Conservation (phyloP, 2,329 filamentous ascomycete genomes). For the Phaeosphaeriaceae sp. region DNA sequence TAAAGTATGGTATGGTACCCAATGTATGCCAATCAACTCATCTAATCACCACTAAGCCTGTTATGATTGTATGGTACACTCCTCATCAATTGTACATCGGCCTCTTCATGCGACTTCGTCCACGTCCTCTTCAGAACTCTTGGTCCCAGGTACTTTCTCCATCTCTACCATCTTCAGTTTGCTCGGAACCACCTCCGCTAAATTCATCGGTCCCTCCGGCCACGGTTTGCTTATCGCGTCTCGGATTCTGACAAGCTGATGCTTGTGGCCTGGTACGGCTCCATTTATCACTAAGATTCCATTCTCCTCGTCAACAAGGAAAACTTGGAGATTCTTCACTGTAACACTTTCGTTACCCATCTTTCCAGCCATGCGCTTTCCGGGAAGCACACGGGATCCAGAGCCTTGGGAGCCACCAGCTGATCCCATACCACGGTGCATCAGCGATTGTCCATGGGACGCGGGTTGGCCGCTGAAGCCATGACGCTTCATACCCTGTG, state of each 20-base stretch:
- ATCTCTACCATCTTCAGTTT: constrained; percentile 16
- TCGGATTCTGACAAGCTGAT: constrained; percentile 81
- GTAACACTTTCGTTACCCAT: constrained; percentile 93
- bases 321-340: constrained; percentile 86
- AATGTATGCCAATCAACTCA: too few species aligned
- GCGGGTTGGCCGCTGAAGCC: constrained; percentile 88
- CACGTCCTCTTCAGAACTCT: constrained; percentile 9
- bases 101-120: constrained; percentile 6
- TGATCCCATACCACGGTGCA: constrained; percentile 91
- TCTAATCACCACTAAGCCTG: too few species aligned
- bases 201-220: constrained; percentile 58
- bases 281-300: constrained; percentile 88
- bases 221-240: constrained; percentile 90
- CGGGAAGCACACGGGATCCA: constrained; percentile 89
- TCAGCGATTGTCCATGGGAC: constrained; percentile 93
- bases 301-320: constrained; percentile 85
- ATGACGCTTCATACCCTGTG: constrained; percentile 88
- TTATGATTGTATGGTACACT: too few species aligned
- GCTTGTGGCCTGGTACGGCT: constrained; percentile 85
- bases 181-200: constrained; percentile 21
- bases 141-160: neutral
- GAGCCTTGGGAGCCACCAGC: constrained; percentile 88
- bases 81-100: too few species aligned
- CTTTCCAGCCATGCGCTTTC: constrained; percentile 96
- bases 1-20: too few species aligned